phyloP scores from a whole-genome alignment of 148 eudicot genomes.

The Fallopia convolvulus region DNA sequence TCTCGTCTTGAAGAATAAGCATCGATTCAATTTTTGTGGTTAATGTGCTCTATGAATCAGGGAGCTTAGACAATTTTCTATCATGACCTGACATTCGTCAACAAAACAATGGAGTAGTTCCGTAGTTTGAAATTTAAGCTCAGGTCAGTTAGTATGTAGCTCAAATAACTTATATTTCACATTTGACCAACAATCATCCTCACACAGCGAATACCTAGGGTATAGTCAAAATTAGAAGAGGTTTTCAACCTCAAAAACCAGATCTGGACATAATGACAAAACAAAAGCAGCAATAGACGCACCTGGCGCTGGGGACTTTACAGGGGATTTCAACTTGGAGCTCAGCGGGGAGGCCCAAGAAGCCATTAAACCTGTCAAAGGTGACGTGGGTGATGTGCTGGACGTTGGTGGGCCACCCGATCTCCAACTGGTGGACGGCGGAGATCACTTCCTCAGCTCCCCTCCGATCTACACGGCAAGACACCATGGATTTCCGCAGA shows the following conservation, averaged over 20 bases:
- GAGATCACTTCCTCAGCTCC: conserved; percentile 32
- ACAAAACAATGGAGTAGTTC: neutral
- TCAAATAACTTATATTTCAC: neutral
- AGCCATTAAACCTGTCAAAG: conserved; percentile 79
- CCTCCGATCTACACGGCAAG: conserved; percentile 34
- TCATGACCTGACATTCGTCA: neutral
- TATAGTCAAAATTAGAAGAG: neutral
- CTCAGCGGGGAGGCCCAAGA: conserved; percentile 80
- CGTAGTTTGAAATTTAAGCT: neutral
- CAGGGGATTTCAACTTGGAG: conserved; percentile 60
- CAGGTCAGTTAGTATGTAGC: neutral
- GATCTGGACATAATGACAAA: neutral
- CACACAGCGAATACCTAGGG: neutral
- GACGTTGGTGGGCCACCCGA: conserved; percentile 96
- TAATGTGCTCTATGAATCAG: neutral
- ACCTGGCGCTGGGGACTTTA: conserved; percentile 91
- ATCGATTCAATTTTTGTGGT: neutral
- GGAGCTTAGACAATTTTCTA: neutral
- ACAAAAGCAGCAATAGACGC: neutral
- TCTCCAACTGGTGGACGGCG: conserved; percentile 62
- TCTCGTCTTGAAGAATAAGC: too few species aligned
- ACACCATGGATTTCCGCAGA: conserved; percentile 45
- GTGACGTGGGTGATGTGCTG: conserved; percentile 85
- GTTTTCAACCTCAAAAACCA: neutral
- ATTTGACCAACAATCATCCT: neutral